Conservation (phyloP, 768 basidiomycete species). For the Daedaleopsis sinensis region DNA sequence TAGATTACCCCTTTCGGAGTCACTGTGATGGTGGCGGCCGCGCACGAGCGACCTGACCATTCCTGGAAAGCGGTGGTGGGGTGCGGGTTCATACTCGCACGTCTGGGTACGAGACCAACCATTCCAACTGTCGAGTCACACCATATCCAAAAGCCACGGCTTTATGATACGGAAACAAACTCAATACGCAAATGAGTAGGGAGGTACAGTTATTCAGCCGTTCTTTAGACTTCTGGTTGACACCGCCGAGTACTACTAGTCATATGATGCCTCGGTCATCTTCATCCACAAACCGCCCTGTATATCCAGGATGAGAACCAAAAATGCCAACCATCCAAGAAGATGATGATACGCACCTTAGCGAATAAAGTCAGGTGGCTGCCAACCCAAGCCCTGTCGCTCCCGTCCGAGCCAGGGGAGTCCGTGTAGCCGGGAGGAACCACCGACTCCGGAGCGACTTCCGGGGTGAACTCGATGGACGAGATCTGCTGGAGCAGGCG, state of each 20-base stretch:
- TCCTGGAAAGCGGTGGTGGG: too few relatives aligned
- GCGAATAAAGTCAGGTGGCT: constrained; percentile 43
- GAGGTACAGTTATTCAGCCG: too few relatives aligned
- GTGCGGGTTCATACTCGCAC: too few relatives aligned
- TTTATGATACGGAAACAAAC: too few relatives aligned
- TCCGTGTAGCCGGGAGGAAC: constrained; percentile 23
- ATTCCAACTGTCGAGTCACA: too few relatives aligned
- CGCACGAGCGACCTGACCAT: not conserved
- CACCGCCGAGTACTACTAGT: not conserved
- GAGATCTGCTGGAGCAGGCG: constrained; percentile 56
- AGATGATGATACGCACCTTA: constrained; percentile 34
- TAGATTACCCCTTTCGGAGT: not conserved
- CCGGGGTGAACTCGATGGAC: constrained; percentile 25
- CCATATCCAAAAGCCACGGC: too few relatives aligned
- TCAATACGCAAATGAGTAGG: too few relatives aligned
- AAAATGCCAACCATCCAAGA: not conserved
- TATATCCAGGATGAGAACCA: not conserved
- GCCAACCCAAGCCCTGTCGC: constrained; percentile 38
- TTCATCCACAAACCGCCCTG: constrained; percentile 52
- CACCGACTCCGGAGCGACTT: constrained; percentile 27
- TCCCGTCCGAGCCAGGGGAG: constrained; percentile 25
- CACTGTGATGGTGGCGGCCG: not conserved
- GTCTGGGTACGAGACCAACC: too few relatives aligned
- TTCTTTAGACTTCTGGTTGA: too few relatives aligned
- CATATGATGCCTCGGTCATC: constrained; percentile 35